These are phyloP conservation scores for Turritis glabra DNA, from an alignment of 345 rosid species.

Conservation along the genomic window DNA sequence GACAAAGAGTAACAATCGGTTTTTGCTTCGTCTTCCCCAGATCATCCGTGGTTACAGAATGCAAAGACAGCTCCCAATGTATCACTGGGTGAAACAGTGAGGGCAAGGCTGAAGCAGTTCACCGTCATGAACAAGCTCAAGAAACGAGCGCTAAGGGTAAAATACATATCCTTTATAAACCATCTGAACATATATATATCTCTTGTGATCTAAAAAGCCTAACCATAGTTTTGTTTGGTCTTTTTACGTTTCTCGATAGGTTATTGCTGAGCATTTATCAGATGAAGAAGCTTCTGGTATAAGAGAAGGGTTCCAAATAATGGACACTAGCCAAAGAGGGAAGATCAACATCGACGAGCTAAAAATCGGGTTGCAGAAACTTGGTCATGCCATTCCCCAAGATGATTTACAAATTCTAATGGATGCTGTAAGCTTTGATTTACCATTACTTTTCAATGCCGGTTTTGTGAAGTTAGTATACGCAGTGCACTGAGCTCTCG, in stretches of 20 bases:
- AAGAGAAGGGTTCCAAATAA: conserved; percentile 77
- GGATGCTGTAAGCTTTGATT: conserved; percentile 77
- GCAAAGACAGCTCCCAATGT: conserved; percentile 95
- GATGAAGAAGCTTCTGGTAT: conserved; percentile 95
- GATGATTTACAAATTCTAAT: conserved; percentile 87
- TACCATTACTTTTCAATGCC: neutral
- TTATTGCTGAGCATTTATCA: conserved; percentile 91
- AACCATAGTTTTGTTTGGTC: neutral
- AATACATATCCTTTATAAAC: neutral
- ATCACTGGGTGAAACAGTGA: conserved; percentile 90
- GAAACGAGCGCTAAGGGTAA: conserved; percentile 97
- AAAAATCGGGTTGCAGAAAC: conserved; percentile 70
- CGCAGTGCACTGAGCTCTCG: neutral
- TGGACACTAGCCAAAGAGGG: conserved; percentile 83
- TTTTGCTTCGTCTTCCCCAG: conserved; percentile 43
- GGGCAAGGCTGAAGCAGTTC: conserved; percentile 92
- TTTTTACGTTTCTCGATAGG: conserved; percentile 43
- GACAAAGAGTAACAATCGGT: neutral
- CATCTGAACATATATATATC: neutral
- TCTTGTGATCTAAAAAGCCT: neutral
- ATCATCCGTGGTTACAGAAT: conserved; percentile 94
- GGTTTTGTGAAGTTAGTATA: neutral
- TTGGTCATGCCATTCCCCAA: conserved; percentile 75
- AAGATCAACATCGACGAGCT: conserved; percentile 86
- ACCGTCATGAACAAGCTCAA: conserved; percentile 98